Base-by-base conservation (phyloP, 306 rosid genomes). In the Prunus armeniaca region DNA sequence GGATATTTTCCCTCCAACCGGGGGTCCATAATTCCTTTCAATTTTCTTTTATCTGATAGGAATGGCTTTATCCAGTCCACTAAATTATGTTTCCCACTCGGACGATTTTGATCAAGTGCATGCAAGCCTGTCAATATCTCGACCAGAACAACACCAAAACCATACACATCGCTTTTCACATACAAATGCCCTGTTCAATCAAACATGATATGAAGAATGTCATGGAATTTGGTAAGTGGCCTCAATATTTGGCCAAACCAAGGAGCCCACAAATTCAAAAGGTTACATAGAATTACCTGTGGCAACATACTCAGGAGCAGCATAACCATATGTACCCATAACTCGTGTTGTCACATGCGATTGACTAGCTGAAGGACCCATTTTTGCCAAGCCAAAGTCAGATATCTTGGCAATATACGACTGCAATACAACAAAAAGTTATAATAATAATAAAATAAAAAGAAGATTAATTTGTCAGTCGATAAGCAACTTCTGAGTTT, bases 241-340 rank as follows among this genome's bases (percentile, higher is more conserved):
- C 43, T 10, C 17, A 55, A 24, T 14, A 20, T 30, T 22, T 73
- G 43, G 45, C n/a, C 45, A 56, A 51, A 14, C 52, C 51, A 12
- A 65, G 72, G n/a, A 74, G 41, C 12, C 41, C 71, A 67, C 55
- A 74, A 58, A 17, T 58, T 65, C 34, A 24, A 45, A 9, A 66
- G 45, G 52, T 27, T 20, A 45, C 41, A 2, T 28, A 14, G 49
- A 81, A 63, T 64, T 80, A 92, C 99, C 98, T 78, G 98, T 96
- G 67, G 90, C 89, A 65, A 96, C 86, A 62, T 96, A 96, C 75
- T 96, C 99, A 3, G 98, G 99, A 78, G 99, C 99, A 8, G 99
- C 97, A 82, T 96, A 96, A 62, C 99, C 99, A 74, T 83, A 82
- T 20, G 99, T 96, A 71, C 99, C 99, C 99, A 96, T 92, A 38